Percentiles rank a stretch among this genome's conserved stretches.
phyloP scores from a whole-genome alignment of 805 yeast species.

The Komagataella ulmi region DNA sequence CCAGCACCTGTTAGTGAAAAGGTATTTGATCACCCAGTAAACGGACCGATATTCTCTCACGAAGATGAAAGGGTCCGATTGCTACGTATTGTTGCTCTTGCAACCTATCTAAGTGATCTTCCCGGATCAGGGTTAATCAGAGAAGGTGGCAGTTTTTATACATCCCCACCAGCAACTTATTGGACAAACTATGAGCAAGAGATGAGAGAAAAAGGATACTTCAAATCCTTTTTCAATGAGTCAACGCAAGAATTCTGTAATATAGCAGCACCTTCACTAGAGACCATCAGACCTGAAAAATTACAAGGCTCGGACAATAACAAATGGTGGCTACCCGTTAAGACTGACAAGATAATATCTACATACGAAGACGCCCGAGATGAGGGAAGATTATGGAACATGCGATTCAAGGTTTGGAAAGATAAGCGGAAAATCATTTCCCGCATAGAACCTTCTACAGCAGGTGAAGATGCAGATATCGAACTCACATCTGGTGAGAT shows the following conservation, averaged over 20 bases:
- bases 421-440: constrained; percentile 13
- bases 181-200: neutral
- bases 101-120: neutral
- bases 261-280: neutral
- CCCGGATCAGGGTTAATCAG: neutral
- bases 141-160: neutral
- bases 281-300: neutral
- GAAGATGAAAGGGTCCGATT: constrained; percentile 37
- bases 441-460: constrained; percentile 18
- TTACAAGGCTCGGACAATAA: neutral
- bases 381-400: neutral
- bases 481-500: constrained; percentile 5
- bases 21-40: constrained; percentile 52
- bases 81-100: neutral
- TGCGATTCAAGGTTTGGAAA: constrained; percentile 7
- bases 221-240: neutral
- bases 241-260: neutral
- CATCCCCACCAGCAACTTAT: neutral
- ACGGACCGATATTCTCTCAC: constrained; percentile 38
- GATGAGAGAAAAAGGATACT: neutral
- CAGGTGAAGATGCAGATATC: constrained; percentile 16
- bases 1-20: constrained; percentile 46
- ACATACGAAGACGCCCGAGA: neutral
- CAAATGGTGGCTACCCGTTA: neutral
- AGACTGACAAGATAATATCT: neutral